Conservation (phyloP, 164 flowering plant genomes). For the Malania oleifera region DNA sequence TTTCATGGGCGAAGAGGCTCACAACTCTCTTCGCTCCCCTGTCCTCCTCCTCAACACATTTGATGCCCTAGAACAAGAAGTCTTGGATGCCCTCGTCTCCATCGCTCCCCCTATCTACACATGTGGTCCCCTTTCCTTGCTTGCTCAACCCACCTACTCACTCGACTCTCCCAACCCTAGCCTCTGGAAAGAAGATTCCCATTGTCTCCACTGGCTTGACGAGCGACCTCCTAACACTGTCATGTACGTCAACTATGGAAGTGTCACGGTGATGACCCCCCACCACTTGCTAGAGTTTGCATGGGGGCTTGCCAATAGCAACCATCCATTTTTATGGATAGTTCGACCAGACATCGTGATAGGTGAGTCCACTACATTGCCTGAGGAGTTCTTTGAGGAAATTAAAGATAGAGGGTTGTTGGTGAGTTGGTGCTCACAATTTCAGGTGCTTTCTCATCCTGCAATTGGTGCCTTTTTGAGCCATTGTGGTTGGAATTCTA, state of each 20-base stretch:
- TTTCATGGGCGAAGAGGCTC: background rate
- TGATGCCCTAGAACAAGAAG: slow-evolving; percentile 19
- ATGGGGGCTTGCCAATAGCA: slow-evolving; percentile 10
- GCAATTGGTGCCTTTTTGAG: background rate
- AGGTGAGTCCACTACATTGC: background rate
- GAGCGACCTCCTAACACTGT: background rate
- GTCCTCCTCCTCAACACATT: slow-evolving; percentile 19
- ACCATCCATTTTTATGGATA: slow-evolving; percentile 8
- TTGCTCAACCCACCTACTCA: background rate
- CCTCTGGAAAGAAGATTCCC: slow-evolving; percentile 11
- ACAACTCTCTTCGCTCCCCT: background rate
- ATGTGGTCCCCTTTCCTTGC: slow-evolving; percentile 12
- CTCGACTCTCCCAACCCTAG: background rate
- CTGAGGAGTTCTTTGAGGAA: slow-evolving; percentile 5
- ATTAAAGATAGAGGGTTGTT: background rate
- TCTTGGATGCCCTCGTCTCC: slow-evolving; percentile 5
- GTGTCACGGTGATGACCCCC: slow-evolving; percentile 1
- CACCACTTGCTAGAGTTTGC: slow-evolving; percentile 7
- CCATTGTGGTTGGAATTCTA: slow-evolving; percentile 8
- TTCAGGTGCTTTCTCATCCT: background rate
- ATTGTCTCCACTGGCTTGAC: slow-evolving; percentile 7
- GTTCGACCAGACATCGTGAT: slow-evolving; percentile 4
- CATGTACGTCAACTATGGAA: slow-evolving; percentile 7
- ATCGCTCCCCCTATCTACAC: slow-evolving; percentile 12
- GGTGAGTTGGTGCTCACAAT: background rate